A percentile compares a stretch with the other conserved stretches of the same genome.
These are phyloP conservation scores for Dioscorea cayenensis DNA, from an alignment of 116 monocot genomes.

Conservation along the genomic window DNA sequence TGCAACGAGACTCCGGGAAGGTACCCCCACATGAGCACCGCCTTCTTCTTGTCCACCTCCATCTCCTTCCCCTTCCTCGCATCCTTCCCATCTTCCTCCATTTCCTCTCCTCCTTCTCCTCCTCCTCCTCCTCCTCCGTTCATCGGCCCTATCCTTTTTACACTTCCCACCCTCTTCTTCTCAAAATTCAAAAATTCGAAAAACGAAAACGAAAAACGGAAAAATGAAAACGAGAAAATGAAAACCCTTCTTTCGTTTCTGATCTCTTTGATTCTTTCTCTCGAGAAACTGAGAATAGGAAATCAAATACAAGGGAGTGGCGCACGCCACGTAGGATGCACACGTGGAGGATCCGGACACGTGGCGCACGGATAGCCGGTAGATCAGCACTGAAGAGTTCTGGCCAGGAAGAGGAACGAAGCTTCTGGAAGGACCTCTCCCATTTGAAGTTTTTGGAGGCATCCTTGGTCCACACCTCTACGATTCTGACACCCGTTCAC, in stretches of 20 bases:
- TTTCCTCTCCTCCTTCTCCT: conserved; percentile 27
- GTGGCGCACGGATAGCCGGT: conserved; percentile 29
- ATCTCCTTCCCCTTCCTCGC: conserved; percentile 6
- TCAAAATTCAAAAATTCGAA: neutral
- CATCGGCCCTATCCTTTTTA: conserved; percentile 16
- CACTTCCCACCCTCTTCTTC: neutral
- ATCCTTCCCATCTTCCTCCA: conserved; percentile 15
- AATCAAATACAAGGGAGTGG: neutral
- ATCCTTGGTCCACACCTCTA: neutral
- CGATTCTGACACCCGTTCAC: neutral
- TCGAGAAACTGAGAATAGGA: neutral
- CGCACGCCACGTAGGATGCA: conserved; percentile 46
- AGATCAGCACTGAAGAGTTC: conserved; percentile 10
- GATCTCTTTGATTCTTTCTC: neutral
- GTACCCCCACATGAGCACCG: conserved; percentile 93
- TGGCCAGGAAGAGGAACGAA: conserved; percentile 51
- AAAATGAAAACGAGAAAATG: neutral
- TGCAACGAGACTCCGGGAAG: conserved; percentile 77
- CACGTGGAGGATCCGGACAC: conserved; percentile 20
- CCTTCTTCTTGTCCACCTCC: conserved; percentile 36
- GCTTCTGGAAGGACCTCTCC: conserved; percentile 44
- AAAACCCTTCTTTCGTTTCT: neutral
- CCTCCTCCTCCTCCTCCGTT: conserved; percentile 21
- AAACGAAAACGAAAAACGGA: neutral
- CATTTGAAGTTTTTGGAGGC: neutral